Evolutionary conservation across 768 basidiomycete genomes (phyloP).

Genomic region (Exidia glandulosa): DNA sequence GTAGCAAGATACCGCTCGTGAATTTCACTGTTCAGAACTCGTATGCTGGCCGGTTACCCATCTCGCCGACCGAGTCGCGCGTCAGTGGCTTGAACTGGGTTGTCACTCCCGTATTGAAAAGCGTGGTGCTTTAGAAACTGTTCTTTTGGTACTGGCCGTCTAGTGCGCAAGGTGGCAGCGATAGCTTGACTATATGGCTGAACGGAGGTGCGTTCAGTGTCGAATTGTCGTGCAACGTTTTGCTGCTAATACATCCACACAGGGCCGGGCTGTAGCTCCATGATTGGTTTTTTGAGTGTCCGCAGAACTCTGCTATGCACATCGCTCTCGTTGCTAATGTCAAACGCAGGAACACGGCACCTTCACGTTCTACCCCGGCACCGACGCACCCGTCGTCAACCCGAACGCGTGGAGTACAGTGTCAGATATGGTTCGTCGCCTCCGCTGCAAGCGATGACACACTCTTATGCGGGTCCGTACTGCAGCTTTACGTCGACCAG

Average conservation of each 20-base stretch:
- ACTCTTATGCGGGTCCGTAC: not conserved
- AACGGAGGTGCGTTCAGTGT: not conserved
- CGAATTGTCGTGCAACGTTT: not conserved
- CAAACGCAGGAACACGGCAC: constrained; percentile 5
- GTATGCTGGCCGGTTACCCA: not conserved
- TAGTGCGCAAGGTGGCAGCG: not conserved
- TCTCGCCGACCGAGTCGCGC: not conserved
- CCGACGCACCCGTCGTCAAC: constrained; percentile 1
- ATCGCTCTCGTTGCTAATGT: not conserved
- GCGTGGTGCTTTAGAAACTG: not conserved
- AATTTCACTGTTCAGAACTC: not conserved
- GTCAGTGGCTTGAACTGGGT: not conserved
- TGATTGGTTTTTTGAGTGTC: not conserved
- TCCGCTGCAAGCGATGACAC: too few species aligned
- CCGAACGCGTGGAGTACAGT: constrained; percentile 2
- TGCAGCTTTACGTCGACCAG: constrained; percentile 4
- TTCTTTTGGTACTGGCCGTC: constrained; percentile 6
- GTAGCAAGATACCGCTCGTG: not conserved
- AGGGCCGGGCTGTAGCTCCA: not conserved
- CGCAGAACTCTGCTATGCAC: not conserved
- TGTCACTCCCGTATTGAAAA: not conserved
- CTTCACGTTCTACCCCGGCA: constrained; percentile 7
- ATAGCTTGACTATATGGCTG: constrained; percentile 2
- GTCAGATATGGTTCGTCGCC: not conserved
- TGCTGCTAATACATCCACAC: not conserved